Conservation (phyloP, 176 grass and related monocot genomes). For the Urochloa ruziziensis region DNA sequence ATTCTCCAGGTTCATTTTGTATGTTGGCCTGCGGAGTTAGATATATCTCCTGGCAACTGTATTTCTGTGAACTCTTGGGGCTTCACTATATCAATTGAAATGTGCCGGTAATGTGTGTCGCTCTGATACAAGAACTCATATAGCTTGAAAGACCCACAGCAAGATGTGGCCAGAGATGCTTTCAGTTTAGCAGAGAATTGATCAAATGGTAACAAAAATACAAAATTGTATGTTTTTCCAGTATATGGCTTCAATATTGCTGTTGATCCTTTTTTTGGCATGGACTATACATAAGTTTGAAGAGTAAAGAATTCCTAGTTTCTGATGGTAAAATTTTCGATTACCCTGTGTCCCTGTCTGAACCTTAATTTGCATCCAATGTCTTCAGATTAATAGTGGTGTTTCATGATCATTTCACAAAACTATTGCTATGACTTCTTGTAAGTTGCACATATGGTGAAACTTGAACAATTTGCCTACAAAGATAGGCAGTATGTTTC, state of each 20-base stretch:
- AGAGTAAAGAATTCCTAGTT: background rate
- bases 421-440: background rate
- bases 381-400: background rate
- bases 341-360: background rate
- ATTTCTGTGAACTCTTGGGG: background rate
- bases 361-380: background rate
- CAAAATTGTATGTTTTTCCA: conserved; percentile 38
- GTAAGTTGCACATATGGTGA: background rate
- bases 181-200: conserved; percentile 53
- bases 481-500: background rate
- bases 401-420: background rate
- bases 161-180: conserved; percentile 35
- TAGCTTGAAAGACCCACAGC: conserved; percentile 38
- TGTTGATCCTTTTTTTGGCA: conserved; percentile 64
- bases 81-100: too few species aligned
- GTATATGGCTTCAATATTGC: conserved; percentile 39
- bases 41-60: background rate
- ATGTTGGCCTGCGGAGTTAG: background rate
- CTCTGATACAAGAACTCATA: background rate
- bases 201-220: conserved; percentile 50
- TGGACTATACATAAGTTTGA: conserved; percentile 10
- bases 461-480: background rate
- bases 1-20: conserved; percentile 4
- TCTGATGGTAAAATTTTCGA: conserved; percentile 4
- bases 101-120: background rate